Percentiles rank a stretch among this genome's conserved stretches.
Conservation (phyloP, 306 rosid genomes). For the Arachis stenosperma region DNA sequence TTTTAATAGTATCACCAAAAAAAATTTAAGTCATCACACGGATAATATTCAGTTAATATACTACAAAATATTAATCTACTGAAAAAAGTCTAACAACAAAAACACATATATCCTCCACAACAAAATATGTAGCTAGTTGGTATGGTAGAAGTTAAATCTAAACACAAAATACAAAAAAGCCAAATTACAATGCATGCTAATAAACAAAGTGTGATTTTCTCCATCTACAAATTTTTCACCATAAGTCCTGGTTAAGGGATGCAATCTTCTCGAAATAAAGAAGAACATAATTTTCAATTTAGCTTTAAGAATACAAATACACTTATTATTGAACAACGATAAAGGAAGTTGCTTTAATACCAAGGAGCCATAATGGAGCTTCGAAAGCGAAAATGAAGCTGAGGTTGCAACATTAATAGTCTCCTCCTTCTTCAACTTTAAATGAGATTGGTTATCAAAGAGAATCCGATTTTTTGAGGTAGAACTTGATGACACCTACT, state of each 20-base stretch:
- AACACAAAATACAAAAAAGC: no score
- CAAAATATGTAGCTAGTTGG: no score
- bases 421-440: constrained; percentile 87
- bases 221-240: constrained; percentile 95
- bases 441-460: constrained; percentile 92
- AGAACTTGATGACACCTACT: constrained; percentile 98
- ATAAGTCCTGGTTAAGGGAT: constrained; percentile 73
- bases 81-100: no score
- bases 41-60: no score
- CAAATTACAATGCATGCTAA: no score
- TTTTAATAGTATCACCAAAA: no score
- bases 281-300: constrained; percentile 24
- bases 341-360: constrained; percentile 49
- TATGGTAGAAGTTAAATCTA: no score
- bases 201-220: constrained; percentile 49
- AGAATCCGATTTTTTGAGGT: constrained; percentile 90
- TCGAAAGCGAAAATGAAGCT: constrained; percentile 91
- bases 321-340: constrained; percentile 18
- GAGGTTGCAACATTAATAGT: constrained; percentile 78
- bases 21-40: no score
- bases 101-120: no score
- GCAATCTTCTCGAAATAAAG: constrained; percentile 73
- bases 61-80: no score
- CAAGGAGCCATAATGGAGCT: constrained; percentile 82
- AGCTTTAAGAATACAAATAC: constrained; percentile 36